Conservation (phyloP, 257 asterid genomes). For the Solanum paucissectum region DNA sequence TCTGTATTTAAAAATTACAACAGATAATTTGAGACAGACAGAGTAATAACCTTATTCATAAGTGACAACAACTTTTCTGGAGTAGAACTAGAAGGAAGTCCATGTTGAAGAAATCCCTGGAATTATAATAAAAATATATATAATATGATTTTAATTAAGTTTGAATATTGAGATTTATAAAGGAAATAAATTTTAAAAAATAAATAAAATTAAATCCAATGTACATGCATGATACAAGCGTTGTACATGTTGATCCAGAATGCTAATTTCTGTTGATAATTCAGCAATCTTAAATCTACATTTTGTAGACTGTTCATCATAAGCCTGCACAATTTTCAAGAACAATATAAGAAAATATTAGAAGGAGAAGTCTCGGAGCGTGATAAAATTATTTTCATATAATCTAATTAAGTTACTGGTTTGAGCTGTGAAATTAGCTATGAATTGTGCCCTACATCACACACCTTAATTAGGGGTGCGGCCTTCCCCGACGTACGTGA, state of each 20-base stretch:
- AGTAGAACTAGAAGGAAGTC: slow-evolving; percentile 49
- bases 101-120: slow-evolving; percentile 80
- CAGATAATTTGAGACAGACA: neutral
- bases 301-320: slow-evolving; percentile 54
- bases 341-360: neutral
- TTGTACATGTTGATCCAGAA: slow-evolving; percentile 49
- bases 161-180: neutral
- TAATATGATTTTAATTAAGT: neutral
- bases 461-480: neutral
- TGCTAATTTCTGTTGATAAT: slow-evolving; percentile 33
- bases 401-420: too few relatives aligned
- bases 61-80: slow-evolving; percentile 48
- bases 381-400: too few relatives aligned
- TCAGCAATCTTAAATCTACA: slow-evolving; percentile 44
- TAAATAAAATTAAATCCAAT: neutral
- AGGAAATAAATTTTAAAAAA: neutral
- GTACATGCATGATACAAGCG: slow-evolving; percentile 47
- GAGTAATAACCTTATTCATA: slow-evolving; percentile 46
- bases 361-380: neutral
- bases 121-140: neutral
- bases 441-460: too few relatives aligned
- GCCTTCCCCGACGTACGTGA: neutral
- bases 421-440: neutral
- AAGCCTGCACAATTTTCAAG: slow-evolving; percentile 19
- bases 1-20: neutral